Evolutionary conservation across 23 red algal genomes (phyloP).

Genomic region (Gracilaria domingensis): DNA sequence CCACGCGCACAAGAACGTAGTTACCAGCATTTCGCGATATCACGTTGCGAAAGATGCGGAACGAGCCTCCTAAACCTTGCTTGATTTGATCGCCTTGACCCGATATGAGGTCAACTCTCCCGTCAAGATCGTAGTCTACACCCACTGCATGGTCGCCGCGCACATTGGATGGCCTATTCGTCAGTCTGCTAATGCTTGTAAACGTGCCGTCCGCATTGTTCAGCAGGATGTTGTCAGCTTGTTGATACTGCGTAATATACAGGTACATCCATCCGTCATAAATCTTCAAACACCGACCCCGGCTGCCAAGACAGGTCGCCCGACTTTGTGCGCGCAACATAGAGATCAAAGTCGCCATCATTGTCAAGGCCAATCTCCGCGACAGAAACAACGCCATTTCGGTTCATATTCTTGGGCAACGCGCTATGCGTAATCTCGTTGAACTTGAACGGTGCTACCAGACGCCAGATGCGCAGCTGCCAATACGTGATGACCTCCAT

Average conservation of each 20-base stretch:
- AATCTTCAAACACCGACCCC: not conserved
- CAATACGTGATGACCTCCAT: constrained; percentile 51
- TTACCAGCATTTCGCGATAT: constrained; percentile 16
- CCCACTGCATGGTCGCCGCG: constrained; percentile 48
- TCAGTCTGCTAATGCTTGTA: not conserved
- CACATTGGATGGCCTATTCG: not conserved
- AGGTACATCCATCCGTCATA: constrained; percentile 64
- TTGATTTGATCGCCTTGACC: constrained; percentile 30
- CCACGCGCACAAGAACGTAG: constrained; percentile 55
- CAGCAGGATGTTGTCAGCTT: constrained; percentile 48
- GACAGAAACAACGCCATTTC: constrained; percentile 17
- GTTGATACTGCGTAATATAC: constrained; percentile 18
- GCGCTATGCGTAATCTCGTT: constrained; percentile 5
- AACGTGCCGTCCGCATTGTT: constrained; percentile 56
- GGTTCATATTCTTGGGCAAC: not conserved
- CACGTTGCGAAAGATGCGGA: constrained; percentile 26
- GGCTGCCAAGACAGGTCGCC: not conserved
- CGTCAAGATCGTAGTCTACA: constrained; percentile 66
- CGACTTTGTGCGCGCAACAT: constrained; percentile 18
- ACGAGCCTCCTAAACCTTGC: not conserved
- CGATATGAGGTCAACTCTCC: constrained; percentile 52
- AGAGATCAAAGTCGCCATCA: constrained; percentile 70
- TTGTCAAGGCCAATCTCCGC: constrained; percentile 67
- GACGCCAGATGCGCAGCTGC: constrained; percentile 9
- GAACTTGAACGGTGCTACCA: constrained; percentile 36